phyloP scores from a whole-genome alignment of 257 asterid species.

The Solanum habrochaites region DNA sequence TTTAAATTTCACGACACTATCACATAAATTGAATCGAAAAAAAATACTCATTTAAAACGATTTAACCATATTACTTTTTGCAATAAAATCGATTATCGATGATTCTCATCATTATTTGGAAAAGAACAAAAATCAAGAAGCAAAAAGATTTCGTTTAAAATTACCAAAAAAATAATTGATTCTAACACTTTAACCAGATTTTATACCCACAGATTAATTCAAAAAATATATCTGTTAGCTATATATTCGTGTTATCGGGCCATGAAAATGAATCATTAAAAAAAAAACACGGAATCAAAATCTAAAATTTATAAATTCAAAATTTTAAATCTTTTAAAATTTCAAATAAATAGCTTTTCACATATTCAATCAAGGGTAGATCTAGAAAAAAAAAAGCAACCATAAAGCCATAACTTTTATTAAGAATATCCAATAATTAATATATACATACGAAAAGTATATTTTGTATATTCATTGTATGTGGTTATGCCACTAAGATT shows the following conservation, averaged over 20 bases:
- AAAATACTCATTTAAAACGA: no score
- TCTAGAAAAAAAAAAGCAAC: not conserved
- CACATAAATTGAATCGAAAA: no score
- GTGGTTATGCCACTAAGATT: no score
- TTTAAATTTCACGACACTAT: no score
- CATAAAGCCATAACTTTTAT: no score
- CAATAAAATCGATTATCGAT: no score
- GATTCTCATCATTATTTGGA: no score
- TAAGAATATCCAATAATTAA: fast-evolving
- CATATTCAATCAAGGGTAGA: not conserved
- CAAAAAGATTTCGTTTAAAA: no score
- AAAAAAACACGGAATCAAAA: fast-evolving
- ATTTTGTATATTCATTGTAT: no score
- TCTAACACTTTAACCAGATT: not conserved
- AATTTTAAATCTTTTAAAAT: not conserved
- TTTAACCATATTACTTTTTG: no score
- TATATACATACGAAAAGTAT: not conserved
- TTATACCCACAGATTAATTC: not conserved
- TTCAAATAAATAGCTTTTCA: not conserved
- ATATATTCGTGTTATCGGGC: not conserved
- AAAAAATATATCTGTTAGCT: not conserved
- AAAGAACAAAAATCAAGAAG: no score
- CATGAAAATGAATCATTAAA: not conserved
- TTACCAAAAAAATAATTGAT: not conserved
- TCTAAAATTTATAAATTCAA: not conserved